A percentile compares a stretch with the other conserved stretches of the same genome.
Conservation (phyloP, 495 filamentous ascomycete species). For the Chaetomium tenue region DNA sequence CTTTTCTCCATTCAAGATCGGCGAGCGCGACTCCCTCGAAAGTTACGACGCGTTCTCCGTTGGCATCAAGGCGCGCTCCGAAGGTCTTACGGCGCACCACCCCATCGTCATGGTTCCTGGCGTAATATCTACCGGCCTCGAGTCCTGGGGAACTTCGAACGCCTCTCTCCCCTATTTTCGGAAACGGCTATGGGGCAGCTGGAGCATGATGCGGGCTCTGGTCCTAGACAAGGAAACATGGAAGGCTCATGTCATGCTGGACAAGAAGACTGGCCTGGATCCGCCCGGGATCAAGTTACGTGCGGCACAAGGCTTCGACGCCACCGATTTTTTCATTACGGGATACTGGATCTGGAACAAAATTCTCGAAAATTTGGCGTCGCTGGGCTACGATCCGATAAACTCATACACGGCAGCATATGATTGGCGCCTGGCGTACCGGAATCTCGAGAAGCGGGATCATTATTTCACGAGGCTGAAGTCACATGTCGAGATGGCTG, state of each 20-base stretch:
- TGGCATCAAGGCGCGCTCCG: constrained; percentile 74
- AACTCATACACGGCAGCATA: constrained; percentile 95
- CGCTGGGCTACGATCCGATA: constrained; percentile 92
- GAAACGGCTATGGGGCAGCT: constrained; percentile 91
- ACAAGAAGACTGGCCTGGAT: constrained; percentile 86
- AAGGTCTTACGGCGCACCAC: constrained; percentile 79
- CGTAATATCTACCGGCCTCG: constrained; percentile 93
- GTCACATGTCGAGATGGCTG: constrained; percentile 80
- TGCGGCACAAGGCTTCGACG: constrained; percentile 95
- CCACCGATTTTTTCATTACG: constrained; percentile 91
- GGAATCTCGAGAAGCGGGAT: constrained; percentile 83
- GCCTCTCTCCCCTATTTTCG: constrained; percentile 85
- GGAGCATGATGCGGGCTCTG: constrained; percentile 96
- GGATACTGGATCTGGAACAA: constrained; percentile 99
- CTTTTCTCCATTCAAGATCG: constrained; percentile 52
- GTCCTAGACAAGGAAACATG: constrained; percentile 89
- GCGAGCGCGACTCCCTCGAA: constrained; percentile 79
- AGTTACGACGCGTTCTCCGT: constrained; percentile 88
- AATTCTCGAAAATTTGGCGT: constrained; percentile 92
- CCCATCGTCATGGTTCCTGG: constrained; percentile 96
- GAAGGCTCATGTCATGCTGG: constrained; percentile 97
- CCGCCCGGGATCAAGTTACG: constrained; percentile 89
- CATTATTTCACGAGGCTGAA: constrained; percentile 91
- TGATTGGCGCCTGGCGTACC: constrained; percentile 94
- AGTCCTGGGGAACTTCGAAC: constrained; percentile 90